These are phyloP conservation scores for Neurospora sublineolata DNA, from an alignment of 495 filamentous ascomycete species.

Conservation along the genomic window DNA sequence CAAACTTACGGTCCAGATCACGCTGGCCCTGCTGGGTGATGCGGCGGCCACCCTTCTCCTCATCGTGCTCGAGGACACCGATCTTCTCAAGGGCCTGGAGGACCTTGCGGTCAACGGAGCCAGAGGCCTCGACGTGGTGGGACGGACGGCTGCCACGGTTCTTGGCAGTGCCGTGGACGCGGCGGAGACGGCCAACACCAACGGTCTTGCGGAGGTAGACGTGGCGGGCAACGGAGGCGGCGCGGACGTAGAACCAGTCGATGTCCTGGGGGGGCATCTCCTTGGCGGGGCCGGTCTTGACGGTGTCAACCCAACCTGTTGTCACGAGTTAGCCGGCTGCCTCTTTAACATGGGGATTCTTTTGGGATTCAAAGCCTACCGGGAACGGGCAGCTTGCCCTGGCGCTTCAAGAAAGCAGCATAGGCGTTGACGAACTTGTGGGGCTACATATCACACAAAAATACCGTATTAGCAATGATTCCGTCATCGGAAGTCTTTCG, in stretches of 20 bases:
- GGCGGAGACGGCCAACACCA: constrained; percentile 76
- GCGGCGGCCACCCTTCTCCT: constrained; percentile 92
- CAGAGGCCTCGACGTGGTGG: constrained; percentile 91
- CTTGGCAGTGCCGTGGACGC: constrained; percentile 84
- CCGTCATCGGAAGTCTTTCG: constrained; percentile 49
- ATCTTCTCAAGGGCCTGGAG: constrained; percentile 98
- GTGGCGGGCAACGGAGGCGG: constrained; percentile 90
- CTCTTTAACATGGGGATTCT: constrained; percentile 7
- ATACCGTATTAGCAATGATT: constrained; percentile 43
- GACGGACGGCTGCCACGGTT: constrained; percentile 88
- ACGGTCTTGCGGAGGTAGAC: constrained; percentile 99
- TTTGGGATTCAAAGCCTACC: constrained; percentile 39
- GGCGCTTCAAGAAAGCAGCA: constrained; percentile 94
- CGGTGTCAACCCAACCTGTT: constrained; percentile 92
- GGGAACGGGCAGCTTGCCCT: constrained; percentile 95
- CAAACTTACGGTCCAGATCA: constrained; percentile 78
- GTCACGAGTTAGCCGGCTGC: not conserved
- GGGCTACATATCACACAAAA: constrained; percentile 44
- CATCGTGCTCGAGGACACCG: constrained; percentile 88
- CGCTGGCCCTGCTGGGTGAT: constrained; percentile 96
- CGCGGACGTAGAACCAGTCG: constrained; percentile 99
- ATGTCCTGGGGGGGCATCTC: constrained; percentile 94
- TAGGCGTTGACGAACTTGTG: constrained; percentile 94
- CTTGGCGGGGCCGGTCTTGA: constrained; percentile 92
- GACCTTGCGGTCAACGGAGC: constrained; percentile 90